Percentiles rank a stretch among this genome's conserved stretches.
phyloP scores from a whole-genome alignment of 2,329 filamentous ascomycete genomes.

The Penicillium fuscoglaucum region DNA sequence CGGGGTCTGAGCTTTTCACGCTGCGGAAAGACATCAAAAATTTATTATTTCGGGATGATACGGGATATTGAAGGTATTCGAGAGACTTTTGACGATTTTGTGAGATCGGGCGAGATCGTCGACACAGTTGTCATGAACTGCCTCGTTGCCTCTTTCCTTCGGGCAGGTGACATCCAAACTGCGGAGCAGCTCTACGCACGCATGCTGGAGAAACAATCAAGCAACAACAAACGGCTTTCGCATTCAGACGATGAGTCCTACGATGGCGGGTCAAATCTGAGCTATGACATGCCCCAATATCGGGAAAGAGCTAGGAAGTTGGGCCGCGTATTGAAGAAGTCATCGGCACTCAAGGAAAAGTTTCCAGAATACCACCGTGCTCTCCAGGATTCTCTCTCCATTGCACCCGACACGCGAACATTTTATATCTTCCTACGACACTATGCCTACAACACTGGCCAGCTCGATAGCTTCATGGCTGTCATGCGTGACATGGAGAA shows the following conservation, averaged over 20 bases:
- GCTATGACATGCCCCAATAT: slow-evolving; percentile 40
- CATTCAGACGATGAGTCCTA: background rate
- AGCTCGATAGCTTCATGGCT: slow-evolving; percentile 68
- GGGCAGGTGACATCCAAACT: slow-evolving; percentile 70
- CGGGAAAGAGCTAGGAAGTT: slow-evolving; percentile 45
- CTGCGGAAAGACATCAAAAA: slow-evolving; percentile 76
- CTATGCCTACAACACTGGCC: slow-evolving; percentile 66
- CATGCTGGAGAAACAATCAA: slow-evolving; percentile 69
- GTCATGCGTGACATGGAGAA: slow-evolving; percentile 78
- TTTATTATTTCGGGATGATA: slow-evolving; percentile 78
- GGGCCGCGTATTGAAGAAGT: slow-evolving; percentile 50
- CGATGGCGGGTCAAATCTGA: background rate
- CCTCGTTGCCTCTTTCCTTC: slow-evolving; percentile 75
- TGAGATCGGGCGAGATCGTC: slow-evolving; percentile 82
- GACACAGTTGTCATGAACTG: slow-evolving; percentile 86
- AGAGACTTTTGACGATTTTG: slow-evolving; percentile 75
- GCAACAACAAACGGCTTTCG: slow-evolving; percentile 34
- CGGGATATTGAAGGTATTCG: slow-evolving; percentile 72
- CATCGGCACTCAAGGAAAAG: slow-evolving; percentile 45
- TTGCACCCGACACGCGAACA: slow-evolving; percentile 74
- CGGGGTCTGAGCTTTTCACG: slow-evolving; percentile 71
- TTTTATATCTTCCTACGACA: slow-evolving; percentile 78
- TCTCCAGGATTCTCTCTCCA: slow-evolving; percentile 65
- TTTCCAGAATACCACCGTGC: slow-evolving; percentile 58
- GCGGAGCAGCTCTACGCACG: slow-evolving; percentile 79